These are phyloP conservation scores for Aspergillus coremiiformis DNA, from an alignment of 495 filamentous ascomycete genomes.

Conservation along the genomic window DNA sequence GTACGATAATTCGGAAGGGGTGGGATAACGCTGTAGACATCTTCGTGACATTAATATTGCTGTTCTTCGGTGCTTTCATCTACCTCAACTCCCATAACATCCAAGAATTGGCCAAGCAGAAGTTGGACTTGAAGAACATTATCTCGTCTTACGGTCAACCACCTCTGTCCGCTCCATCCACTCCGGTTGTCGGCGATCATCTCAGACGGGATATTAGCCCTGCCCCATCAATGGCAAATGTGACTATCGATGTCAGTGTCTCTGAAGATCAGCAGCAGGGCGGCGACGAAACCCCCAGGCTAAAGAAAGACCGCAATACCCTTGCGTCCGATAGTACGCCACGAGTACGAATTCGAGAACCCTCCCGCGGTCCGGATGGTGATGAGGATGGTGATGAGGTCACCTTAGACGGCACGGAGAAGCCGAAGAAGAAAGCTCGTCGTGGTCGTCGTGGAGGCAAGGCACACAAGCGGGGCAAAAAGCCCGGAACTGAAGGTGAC, in stretches of 20 bases:
- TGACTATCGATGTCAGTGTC: constrained; percentile 31
- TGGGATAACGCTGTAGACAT: constrained; percentile 48
- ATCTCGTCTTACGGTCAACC: constrained; percentile 40
- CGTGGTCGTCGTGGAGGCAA: constrained; percentile 77
- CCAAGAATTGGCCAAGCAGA: constrained; percentile 42
- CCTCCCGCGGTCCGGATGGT: constrained; percentile 31
- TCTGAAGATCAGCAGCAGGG: constrained; percentile 13
- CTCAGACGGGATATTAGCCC: constrained; percentile 22
- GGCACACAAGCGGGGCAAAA: constrained; percentile 58
- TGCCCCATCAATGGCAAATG: constrained; percentile 21
- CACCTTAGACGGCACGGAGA: constrained; percentile 31
- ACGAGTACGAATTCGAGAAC: constrained; percentile 39
- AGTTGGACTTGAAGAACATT: constrained; percentile 47
- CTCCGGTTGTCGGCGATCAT: constrained; percentile 29
- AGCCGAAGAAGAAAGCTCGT: constrained; percentile 72
- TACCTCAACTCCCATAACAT: constrained; percentile 46
- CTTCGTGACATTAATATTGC: constrained; percentile 37
- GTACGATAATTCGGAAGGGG: constrained; percentile 48
- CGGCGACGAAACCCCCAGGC: constrained; percentile 20
- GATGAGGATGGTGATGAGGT: constrained; percentile 35
- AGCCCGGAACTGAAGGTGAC: constrained; percentile 37
- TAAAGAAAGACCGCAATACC: constrained; percentile 17
- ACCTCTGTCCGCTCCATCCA: constrained; percentile 37
- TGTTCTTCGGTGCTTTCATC: constrained; percentile 41
- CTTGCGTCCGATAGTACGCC: constrained; percentile 19